Conservation (phyloP, 2,329 filamentous ascomycete species). For the Aspergillus luchuensis region DNA sequence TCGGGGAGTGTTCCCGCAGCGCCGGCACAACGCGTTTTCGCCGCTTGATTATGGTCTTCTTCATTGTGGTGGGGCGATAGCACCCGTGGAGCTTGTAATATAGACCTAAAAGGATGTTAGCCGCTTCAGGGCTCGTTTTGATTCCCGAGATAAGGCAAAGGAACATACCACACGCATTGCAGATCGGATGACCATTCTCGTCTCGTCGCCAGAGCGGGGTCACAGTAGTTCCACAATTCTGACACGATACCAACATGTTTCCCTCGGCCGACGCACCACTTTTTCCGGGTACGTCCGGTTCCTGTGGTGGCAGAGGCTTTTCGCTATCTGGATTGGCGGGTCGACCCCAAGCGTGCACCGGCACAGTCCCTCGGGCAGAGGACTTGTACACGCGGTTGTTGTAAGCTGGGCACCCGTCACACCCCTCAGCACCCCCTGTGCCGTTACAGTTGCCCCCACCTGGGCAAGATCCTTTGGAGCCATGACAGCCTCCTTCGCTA, state of each 20-base stretch:
- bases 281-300: slow-evolving; percentile 30
- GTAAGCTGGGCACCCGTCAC: slow-evolving; percentile 92
- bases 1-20: slow-evolving; percentile 52
- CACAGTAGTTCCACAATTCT: slow-evolving; percentile 95
- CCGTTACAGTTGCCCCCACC: slow-evolving; percentile 95
- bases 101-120: slow-evolving; percentile 61
- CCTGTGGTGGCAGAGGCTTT: slow-evolving; percentile 19
- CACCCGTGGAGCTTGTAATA: slow-evolving; percentile 96
- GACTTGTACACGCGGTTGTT: slow-evolving; percentile 94
- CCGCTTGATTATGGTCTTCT: slow-evolving; percentile 94
- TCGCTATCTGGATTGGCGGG: slow-evolving; percentile 33
- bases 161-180: slow-evolving; percentile 90
- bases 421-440: slow-evolving; percentile 91
- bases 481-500: slow-evolving; percentile 34
- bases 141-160: not conserved
- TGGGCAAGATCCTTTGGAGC: slow-evolving; percentile 80
- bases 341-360: slow-evolving; percentile 36
- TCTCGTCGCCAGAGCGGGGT: slow-evolving; percentile 95
- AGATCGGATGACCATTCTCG: slow-evolving; percentile 93
- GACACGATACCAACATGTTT: slow-evolving; percentile 79
- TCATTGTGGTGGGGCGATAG: slow-evolving; percentile 96
- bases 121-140: not conserved
- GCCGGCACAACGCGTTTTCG: slow-evolving; percentile 92
- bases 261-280: slow-evolving; percentile 28
- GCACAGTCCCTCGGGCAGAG: slow-evolving; percentile 55